Base-by-base conservation (phyloP, 2,329 filamentous ascomycete species). In the Microdochium bolleyi region DNA sequence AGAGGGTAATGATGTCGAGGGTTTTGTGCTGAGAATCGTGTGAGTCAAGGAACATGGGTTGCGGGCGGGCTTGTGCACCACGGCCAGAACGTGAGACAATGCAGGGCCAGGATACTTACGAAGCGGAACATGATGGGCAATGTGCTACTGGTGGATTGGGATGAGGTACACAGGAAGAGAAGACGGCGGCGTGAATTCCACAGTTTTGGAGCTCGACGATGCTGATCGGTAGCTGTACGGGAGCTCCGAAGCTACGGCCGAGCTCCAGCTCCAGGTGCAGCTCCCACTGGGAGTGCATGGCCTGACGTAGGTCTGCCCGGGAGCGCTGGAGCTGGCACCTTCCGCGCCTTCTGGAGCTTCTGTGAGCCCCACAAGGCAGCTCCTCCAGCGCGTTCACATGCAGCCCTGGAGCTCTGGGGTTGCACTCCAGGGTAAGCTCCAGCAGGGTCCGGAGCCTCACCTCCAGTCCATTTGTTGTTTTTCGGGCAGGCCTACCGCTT, bases 1-100 rank as follows among this genome's bases (percentile, higher is more conserved):
- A 99, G 76, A 99, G 85, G 56, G 92, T 97, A 67, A 97, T 83
- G 60, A 95, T 89, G 76, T 97, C 92, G 70, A 89, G 80, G 60
- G 87, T 80, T 78, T 90, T 92, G 72, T 78, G 82, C 87, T 91
- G 64, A 51, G 19, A 22, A 22, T 38, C 24, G 9, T 41, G 38
- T 54, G 38, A 51, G 51, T 34, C n/a, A 48, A 37, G 3, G n/a
- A n/a, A n/a, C n/a, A n/a, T n/a, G n/a, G n/a, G 16, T 21, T 13
- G 9, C 2, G 19, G 16, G 10, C 3, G 32, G 25, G 2, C 16
- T 16, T 16, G 10, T 7, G 13, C 8, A 10, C 9, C 41, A 7
- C 16, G 37, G 37, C 37, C 10, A 37, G 22, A 13, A 2, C 41
- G 14, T 21, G 21, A 3, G n/a, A n/a, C n/a, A 22, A 30, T 41